Evolutionary conservation across 306 rosid genomes (phyloP), one percentile per base, ranked within the genome.

Genomic region (Trichosanthes cucumerina): DNA sequence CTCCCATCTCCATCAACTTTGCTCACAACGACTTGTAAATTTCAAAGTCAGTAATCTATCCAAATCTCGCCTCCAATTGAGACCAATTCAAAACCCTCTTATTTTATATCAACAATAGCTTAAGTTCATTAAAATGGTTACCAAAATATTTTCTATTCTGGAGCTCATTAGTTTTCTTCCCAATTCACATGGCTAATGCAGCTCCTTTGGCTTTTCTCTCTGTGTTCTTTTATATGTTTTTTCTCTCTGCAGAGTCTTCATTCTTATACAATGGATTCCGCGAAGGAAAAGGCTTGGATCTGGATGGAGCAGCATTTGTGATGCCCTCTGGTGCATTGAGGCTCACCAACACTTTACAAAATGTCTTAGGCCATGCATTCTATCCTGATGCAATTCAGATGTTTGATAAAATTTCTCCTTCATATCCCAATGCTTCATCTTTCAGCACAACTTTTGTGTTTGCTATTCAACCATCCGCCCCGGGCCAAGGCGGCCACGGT

Each of bases 361-460:
- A 75, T 56, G 52, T 70, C 15, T 43, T 50, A 58, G 93, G 94
- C 85, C 90, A 59, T 73, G 88, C 93, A 28, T 90, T 92, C 81
- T 85, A 85, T 49, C 0, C 0, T 15, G 16, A 13, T 16, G 62
- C 86, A 14, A 36, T 92, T 12, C 72, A 18, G 34, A 66, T 92
- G 84, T 43, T 79, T 7, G 21, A 83, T 3, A 24, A 44, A 5
- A 39, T 24, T 9, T 68, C 82, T 77, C 46, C 54, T 12, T 41
- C 76, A 3, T 43, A 68, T 71, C 81, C 79, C 9, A 57, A 41
- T 3, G 72, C 77, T 56, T 80, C 62, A 80, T 88, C 93, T 75
- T 92, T 90, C 82, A 86, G 86, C 73, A 87, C 95, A 41, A 77
- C 74, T 46, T 87, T 92, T 59, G 95, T 92, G 53, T 92, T 90